Percentiles rank a stretch among this genome's conserved stretches.
Evolutionary conservation across 345 rosid genomes (phyloP).

Genomic region (Sisymbrium irio): DNA sequence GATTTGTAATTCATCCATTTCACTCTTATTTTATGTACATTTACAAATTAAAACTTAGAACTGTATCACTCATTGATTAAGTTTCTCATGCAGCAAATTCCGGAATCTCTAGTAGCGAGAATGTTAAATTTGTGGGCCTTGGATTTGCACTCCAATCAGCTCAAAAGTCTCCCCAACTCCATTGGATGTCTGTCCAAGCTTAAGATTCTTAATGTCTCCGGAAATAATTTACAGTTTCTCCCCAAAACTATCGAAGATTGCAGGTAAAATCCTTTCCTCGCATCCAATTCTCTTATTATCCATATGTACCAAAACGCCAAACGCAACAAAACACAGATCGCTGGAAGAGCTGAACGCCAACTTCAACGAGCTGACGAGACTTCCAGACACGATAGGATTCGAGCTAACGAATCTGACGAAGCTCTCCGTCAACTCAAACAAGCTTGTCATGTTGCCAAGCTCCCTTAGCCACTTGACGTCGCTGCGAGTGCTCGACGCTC

Average conservation of each 20-base stretch:
- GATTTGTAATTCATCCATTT: not conserved
- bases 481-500: conserved; percentile 53
- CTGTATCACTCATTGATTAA: not conserved
- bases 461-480: conserved; percentile 63
- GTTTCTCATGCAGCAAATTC: conserved; percentile 50
- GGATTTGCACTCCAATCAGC: conserved; percentile 81
- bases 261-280: conserved; percentile 43
- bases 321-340: conserved; percentile 40
- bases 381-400: conserved; percentile 70
- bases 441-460: conserved; percentile 54
- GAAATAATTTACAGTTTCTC: conserved; percentile 54
- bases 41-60: not conserved
- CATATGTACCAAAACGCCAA: conserved; percentile 13
- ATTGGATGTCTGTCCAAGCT: conserved; percentile 83
- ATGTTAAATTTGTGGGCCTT: conserved; percentile 62
- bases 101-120: conserved; percentile 80
- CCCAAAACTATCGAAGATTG: conserved; percentile 79
- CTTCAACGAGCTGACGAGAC: conserved; percentile 67
- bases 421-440: conserved; percentile 70
- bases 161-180: conserved; percentile 69
- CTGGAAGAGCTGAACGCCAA: conserved; percentile 81
- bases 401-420: conserved; percentile 60
- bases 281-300: not conserved
- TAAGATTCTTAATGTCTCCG: conserved; percentile 71
- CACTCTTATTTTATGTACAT: not conserved